Evolutionary conservation across 2,329 filamentous ascomycete genomes (phyloP), one percentile per base, ranked within the genome.

Genomic region (Aspergillus ibericus): DNA sequence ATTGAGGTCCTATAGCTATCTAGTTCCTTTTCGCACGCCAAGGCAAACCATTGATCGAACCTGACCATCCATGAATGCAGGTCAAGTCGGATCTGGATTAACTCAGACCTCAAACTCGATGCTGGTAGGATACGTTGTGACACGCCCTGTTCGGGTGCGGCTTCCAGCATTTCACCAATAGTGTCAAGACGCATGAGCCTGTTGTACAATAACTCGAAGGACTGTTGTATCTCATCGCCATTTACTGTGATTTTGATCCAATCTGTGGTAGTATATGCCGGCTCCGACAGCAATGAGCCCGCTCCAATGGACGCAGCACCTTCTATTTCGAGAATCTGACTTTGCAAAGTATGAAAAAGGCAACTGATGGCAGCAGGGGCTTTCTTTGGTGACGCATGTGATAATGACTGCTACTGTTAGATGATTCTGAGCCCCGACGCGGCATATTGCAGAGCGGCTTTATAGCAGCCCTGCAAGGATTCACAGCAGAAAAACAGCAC

Each of bases 401-500:
- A 35, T 1, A 35, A 35, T 4, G n/a, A 3, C 48, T 50, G 29
- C 22, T 50, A 32, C 48, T 50, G 48, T 22, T 50, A 32, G 1
- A 50, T 16, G n/a, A 50, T 50, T 15, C 29, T 34, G 12, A 50
- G 29, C 10, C 48, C 48, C 3, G 48, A 50, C 7, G 27, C 20
- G 8, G 48, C 48, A 50, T 50, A 32, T 25, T 50, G 48, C 7
- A 50, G 18, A 22, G 48, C 48, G 29, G 48, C 35, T 32, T 36
- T 50, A 16, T 36, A 50, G 32, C 29, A 32, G 29, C 48, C 48
- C n/a, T 50, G 48, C n/a, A 50, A 32, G 22, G 29, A 50, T 22
- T 50, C 48, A 18, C 48, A 50, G 48, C 48, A 50, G 15, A 50
- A 50, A 22, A 50, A 50, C 3, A 50, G 48, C 13, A 50, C 27